Conservation (phyloP, 2,329 filamentous ascomycete species). For the Monilinia vaccinii-corymbosi region DNA sequence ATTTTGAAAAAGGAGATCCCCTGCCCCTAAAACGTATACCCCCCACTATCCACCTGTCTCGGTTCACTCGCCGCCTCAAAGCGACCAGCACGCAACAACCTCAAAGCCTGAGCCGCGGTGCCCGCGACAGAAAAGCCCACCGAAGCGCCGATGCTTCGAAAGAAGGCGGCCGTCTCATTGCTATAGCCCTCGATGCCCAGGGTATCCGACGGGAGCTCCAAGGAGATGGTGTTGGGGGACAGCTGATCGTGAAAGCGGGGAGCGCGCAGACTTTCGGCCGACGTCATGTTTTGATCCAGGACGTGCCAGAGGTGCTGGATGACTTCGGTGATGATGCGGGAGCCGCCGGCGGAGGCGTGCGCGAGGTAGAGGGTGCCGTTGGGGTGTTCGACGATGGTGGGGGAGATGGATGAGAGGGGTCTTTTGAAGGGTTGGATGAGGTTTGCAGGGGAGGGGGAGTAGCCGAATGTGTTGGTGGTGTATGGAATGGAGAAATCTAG, state of each 20-base stretch:
- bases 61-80: conserved; percentile 76
- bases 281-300: conserved; percentile 46
- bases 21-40: conserved; percentile 42
- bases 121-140: conserved; percentile 46
- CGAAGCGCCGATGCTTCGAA: conserved; percentile 49
- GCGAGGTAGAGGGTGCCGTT: conserved; percentile 50
- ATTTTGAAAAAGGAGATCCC: no score
- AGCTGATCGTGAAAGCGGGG: conserved; percentile 59
- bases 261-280: conserved; percentile 43
- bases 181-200: conserved; percentile 39
- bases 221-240: conserved; percentile 43
- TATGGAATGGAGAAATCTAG: conserved; percentile 57
- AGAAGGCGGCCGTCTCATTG: conserved; percentile 50
- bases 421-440: conserved; percentile 57
- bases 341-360: conserved; percentile 55
- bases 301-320: conserved; percentile 57
- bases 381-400: conserved; percentile 51
- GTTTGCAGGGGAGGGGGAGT: conserved; percentile 53
- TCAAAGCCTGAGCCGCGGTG: conserved; percentile 57
- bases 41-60: conserved; percentile 61
- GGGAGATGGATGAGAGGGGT: conserved; percentile 54
- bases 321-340: conserved; percentile 56
- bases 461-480: conserved; percentile 56
- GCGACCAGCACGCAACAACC: conserved; percentile 45
- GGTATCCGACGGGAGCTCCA: conserved; percentile 41